Evolutionary conservation across 352 stramenopile species (phyloP).

Genomic region (Phytophthora palmivora): DNA sequence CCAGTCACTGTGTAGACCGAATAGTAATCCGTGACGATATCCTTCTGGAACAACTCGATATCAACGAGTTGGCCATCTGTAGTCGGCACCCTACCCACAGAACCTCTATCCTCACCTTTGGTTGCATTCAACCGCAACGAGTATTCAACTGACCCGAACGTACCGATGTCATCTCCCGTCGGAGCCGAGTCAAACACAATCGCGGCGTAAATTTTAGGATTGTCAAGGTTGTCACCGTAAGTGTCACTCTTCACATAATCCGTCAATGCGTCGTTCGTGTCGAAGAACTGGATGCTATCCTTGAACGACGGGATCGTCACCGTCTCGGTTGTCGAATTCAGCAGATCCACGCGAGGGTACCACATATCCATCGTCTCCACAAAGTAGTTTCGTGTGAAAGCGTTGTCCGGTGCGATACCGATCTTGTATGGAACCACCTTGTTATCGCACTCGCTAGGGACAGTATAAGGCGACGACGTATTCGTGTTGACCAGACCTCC

Average conservation of each 20-base stretch:
- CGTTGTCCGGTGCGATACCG: slow-evolving; percentile 51
- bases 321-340: slow-evolving; percentile 28
- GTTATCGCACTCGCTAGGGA: slow-evolving; percentile 39
- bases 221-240: slow-evolving; percentile 47
- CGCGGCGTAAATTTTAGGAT: slow-evolving; percentile 57
- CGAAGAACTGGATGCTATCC: slow-evolving; percentile 61
- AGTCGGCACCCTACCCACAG: not conserved
- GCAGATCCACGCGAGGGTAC: slow-evolving; percentile 59
- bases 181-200: slow-evolving; percentile 64
- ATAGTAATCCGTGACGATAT: not conserved
- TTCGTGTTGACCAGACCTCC: slow-evolving; percentile 45
- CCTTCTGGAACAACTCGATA: not conserved
- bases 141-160: slow-evolving; percentile 60
- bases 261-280: slow-evolving; percentile 44
- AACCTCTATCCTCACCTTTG: not conserved
- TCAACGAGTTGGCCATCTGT: not conserved
- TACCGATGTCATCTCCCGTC: slow-evolving; percentile 39
- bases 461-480: slow-evolving; percentile 32
- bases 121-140: slow-evolving; percentile 30
- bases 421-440: slow-evolving; percentile 67
- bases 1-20: not conserved
- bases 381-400: slow-evolving; percentile 69
- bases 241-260: slow-evolving; percentile 51
- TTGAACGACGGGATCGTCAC: slow-evolving; percentile 49
- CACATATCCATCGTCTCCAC: slow-evolving; percentile 49